Conservation (phyloP, 73 alveolate genomes). For the Stentor roeselii region DNA sequence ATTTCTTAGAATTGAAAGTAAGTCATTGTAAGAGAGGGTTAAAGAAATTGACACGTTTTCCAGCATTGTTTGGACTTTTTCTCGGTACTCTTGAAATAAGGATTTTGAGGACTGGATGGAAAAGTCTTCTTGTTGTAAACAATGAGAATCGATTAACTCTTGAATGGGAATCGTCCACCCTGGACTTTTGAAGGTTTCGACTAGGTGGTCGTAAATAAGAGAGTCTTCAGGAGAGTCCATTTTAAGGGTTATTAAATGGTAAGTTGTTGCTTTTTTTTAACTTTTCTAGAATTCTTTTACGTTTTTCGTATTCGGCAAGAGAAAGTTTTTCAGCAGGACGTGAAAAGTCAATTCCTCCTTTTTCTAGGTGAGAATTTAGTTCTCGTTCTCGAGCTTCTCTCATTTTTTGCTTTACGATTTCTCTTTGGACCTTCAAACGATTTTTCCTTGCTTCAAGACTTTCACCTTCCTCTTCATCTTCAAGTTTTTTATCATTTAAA, state of each 20-base stretch:
- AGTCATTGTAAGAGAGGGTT: too few relatives aligned
- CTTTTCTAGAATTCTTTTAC: neutral
- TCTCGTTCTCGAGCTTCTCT: slow-evolving; percentile 15
- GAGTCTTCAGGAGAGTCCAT: too few relatives aligned
- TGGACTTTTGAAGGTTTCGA: neutral
- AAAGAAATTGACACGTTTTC: too few relatives aligned
- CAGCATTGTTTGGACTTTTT: too few relatives aligned
- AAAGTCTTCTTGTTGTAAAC: too few relatives aligned
- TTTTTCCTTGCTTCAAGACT: slow-evolving; percentile 1
- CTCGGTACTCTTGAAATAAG: too few relatives aligned
- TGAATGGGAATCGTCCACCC: neutral
- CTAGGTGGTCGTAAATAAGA: neutral
- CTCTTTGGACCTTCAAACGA: slow-evolving; percentile 4
- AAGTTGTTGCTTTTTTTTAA: too few relatives aligned
- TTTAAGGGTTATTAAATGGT: too few relatives aligned
- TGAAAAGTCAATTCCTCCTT: neutral
- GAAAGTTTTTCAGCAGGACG: too few relatives aligned
- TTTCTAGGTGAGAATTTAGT: neutral
- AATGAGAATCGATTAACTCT: neutral
- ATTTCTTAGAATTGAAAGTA: too few relatives aligned
- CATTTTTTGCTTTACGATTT: neutral
- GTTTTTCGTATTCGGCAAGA: neutral
- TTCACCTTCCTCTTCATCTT: neutral
- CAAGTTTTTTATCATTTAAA: neutral
- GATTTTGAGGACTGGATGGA: too few relatives aligned